phyloP scores from a whole-genome alignment of 2,329 filamentous ascomycete genomes.

The Bipolaris zeicola region DNA sequence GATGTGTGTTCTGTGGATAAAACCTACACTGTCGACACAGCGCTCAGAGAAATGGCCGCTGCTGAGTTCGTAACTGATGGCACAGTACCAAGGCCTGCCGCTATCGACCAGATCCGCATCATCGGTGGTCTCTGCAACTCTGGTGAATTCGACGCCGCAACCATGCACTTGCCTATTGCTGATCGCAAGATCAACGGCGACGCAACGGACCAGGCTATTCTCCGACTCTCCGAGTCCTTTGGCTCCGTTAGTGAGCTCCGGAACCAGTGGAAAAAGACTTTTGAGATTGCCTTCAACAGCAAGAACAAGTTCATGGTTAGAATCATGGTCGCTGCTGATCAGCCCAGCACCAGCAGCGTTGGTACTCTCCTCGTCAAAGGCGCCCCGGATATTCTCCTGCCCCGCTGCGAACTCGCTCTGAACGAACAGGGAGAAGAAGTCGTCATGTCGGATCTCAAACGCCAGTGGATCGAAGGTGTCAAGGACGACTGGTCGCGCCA shows the following conservation, averaged over 20 bases:
- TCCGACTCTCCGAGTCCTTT: constrained; percentile 72
- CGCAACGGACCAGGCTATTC: constrained; percentile 75
- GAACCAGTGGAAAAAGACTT: constrained; percentile 67
- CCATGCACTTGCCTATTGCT: constrained; percentile 62
- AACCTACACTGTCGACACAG: constrained; percentile 59
- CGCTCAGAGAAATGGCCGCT: constrained; percentile 46
- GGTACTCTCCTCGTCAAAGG: constrained; percentile 75
- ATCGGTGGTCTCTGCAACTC: constrained; percentile 74
- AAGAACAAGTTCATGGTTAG: constrained; percentile 84
- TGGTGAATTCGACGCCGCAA: constrained; percentile 73
- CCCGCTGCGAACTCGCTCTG: constrained; percentile 64
- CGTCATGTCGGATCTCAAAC: constrained; percentile 55
- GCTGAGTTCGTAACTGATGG: constrained; percentile 28
- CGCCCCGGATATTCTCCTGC: constrained; percentile 74
- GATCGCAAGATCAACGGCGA: constrained; percentile 73
- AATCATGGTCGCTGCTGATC: constrained; percentile 55
- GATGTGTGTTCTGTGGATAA: constrained; percentile 66
- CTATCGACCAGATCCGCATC: constrained; percentile 61
- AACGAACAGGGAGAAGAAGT: constrained; percentile 59
- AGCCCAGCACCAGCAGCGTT: constrained; percentile 35
- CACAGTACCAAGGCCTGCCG: constrained; percentile 43
- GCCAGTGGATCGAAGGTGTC: constrained; percentile 58
- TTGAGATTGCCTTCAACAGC: constrained; percentile 71
- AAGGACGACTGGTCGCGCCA: constrained; percentile 73
- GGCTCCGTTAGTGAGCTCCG: constrained; percentile 65